Conservation (phyloP, 75 land plant genomes). For the Cunninghamia lanceolata region DNA sequence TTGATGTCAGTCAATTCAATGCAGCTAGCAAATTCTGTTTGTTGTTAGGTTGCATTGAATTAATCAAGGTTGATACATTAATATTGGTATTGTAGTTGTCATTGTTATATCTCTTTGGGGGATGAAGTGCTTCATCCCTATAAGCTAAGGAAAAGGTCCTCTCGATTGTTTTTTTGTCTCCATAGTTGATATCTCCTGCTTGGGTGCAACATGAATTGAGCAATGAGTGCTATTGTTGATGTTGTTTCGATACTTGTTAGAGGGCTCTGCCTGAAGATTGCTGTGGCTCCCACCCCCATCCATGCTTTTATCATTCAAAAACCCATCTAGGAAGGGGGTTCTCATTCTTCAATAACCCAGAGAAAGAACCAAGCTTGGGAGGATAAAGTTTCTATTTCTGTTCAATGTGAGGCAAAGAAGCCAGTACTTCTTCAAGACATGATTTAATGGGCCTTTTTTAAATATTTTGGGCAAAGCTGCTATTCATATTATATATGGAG, state of each 20-base stretch:
- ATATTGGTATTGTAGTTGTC: neutral
- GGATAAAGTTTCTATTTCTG: slow-evolving; percentile 10
- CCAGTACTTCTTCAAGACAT: slow-evolving; percentile 17
- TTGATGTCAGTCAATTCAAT: neutral
- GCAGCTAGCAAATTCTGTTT: neutral
- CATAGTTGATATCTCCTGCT: neutral
- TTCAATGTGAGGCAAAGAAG: slow-evolving; percentile 26
- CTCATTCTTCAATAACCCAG: slow-evolving; percentile 17
- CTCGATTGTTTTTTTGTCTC: neutral
- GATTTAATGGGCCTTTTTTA: too few species aligned
- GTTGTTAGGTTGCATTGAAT: slow-evolving; percentile 1
- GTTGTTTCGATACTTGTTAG: neutral
- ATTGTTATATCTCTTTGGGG: neutral
- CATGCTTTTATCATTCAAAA: slow-evolving; percentile 17
- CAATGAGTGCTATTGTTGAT: neutral
- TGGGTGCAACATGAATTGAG: neutral
- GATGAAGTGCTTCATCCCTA: neutral
- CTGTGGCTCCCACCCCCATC: neutral
- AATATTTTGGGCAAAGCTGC: too few species aligned
- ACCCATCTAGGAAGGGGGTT: slow-evolving; percentile 21
- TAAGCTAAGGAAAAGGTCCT: slow-evolving; percentile 5
- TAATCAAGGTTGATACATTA: neutral
- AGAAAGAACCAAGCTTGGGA: slow-evolving; percentile 21
- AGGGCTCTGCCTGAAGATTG: neutral
- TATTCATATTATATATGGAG: too few species aligned